Conservation (phyloP, 345 rosid species). For the Anastatica hierochuntica region DNA sequence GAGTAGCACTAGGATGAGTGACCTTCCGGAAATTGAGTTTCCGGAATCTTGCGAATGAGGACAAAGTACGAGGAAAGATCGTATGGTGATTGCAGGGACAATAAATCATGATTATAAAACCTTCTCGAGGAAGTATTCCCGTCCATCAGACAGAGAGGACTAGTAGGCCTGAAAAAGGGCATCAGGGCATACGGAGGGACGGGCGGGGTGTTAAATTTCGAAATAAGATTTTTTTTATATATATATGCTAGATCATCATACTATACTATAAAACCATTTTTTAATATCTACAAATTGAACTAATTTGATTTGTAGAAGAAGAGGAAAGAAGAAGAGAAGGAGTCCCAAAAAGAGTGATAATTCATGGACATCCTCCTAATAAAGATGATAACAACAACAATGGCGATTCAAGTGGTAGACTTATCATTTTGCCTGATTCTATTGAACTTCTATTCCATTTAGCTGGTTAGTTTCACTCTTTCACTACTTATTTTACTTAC, state of each 20-base stretch:
- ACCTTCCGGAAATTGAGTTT: no score
- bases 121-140: no score
- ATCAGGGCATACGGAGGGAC: no score
- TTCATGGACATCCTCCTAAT: conserved; percentile 61
- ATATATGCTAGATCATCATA: background rate
- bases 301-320: conserved; percentile 28
- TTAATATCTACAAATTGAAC: background rate
- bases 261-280: background rate
- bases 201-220: no score
- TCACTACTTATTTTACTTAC: background rate
- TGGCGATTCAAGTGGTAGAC: conserved; percentile 40
- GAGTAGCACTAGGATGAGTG: no score
- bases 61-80: no score
- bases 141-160: no score
- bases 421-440: conserved; percentile 61
- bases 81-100: no score
- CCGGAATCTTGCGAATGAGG: no score
- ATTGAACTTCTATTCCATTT: conserved; percentile 50
- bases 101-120: no score
- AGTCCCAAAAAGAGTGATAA: conserved; percentile 47
- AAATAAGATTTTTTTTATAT: background rate
- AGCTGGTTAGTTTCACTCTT: conserved; percentile 44
- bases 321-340: conserved; percentile 23
- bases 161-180: no score
- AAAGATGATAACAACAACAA: conserved; percentile 21